phyloP scores from a whole-genome alignment of 129 eudicot species.

The Rutidosis leptorrhynchoides region DNA sequence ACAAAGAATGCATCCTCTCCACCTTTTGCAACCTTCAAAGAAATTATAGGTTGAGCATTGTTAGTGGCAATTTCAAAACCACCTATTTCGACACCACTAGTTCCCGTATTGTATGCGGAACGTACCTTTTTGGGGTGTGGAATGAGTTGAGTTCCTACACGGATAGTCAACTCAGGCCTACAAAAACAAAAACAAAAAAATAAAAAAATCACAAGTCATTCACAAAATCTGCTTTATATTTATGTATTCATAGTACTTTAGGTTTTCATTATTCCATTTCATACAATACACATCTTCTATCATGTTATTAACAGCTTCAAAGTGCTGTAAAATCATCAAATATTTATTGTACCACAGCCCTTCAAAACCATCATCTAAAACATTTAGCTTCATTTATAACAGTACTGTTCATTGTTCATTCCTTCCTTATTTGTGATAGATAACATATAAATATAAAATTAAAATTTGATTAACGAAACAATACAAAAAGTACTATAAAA shows the following conservation, averaged over 20 bases:
- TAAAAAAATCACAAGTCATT: background rate
- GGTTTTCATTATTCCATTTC: background rate
- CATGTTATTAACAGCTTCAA: no score
- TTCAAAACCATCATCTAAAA: no score
- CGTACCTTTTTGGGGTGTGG: constrained; percentile 92
- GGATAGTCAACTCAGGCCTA: constrained; percentile 58
- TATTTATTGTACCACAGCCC: background rate
- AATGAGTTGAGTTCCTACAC: constrained; percentile 69
- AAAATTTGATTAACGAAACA: background rate
- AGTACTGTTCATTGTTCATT: no score
- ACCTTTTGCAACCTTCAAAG: no score
- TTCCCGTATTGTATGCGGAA: background rate
- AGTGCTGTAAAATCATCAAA: background rate
- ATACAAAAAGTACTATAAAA: background rate
- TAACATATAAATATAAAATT: no score
- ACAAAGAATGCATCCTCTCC: no score
- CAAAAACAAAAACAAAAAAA: constrained; percentile 5
- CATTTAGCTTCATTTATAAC: no score
- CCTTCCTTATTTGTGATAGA: no score
- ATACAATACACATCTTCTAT: no score
- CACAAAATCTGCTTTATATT: background rate
- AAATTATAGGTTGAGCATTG: no score
- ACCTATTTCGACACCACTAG: no score
- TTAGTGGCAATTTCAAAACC: no score
- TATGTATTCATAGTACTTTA: background rate